Base-by-base conservation (phyloP, 2,329 filamentous ascomycete species). In the Cercospora janseana region DNA sequence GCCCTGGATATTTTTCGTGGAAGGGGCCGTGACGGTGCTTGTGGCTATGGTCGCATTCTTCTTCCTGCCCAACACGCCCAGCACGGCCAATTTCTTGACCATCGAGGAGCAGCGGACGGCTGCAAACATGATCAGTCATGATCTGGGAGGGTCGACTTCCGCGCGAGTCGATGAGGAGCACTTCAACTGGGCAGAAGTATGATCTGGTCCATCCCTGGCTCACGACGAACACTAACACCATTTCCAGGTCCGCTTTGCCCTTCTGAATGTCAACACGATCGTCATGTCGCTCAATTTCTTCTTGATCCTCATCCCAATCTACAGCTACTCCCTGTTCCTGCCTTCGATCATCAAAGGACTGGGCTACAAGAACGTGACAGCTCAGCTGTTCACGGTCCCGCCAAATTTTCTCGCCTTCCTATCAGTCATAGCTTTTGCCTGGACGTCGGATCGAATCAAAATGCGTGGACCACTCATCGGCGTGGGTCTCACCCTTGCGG, bases 31-130 rank as follows among this genome's bases (percentile, higher is more conserved):
- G 1, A 80, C 78, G 6, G 65, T 84, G 3, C 46, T 79, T 4
- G 72, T 81, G 1, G 77, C 78, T 0, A 61, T 77, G 4, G 59
- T 80, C 3, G 75, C 79, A 2, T 85, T 74, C 64, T 79, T 79
- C 58, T 72, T 72, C 47, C 64, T 81, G 5, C 79, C 79, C 0
- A 75, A 80, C 52, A 72, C 70, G 2, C 77, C 78, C 0, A 71
- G 74, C 44, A 74, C 73, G 34, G 77, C 77, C 4, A 61, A 58
- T 41, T 71, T 69, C 51, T 51, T 71, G 12, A 64, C 57, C 18
- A 46, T 51, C 26, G 58, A 64, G 35, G 66, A 70, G 53, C 62
- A 63, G 32, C 49, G 46, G 34, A 55, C 59, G 21, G 65, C 65
- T 21, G 57, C 61, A 12, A 54, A 60, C 26, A 54, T 63, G 15